Conservation (phyloP, 2,329 filamentous ascomycete species). For the Tricladium varicosporioides region DNA sequence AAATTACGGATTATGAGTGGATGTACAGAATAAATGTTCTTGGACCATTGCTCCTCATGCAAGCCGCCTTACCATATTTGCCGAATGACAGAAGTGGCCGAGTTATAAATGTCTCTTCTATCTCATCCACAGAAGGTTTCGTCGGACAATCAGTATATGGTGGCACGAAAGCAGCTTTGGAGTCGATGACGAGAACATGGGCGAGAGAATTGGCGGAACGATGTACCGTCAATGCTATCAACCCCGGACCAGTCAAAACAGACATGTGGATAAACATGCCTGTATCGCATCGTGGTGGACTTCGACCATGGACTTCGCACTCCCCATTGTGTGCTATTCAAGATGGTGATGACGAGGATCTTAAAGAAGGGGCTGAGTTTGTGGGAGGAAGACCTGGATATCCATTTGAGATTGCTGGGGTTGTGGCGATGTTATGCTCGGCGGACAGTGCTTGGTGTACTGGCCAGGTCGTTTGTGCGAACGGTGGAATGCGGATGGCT, state of each 20-base stretch:
- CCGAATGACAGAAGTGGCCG: slow-evolving; percentile 65
- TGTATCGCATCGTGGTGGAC: too few species aligned
- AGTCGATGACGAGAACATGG: slow-evolving; percentile 70
- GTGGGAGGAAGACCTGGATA: slow-evolving; percentile 62
- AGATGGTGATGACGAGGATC: slow-evolving; percentile 58
- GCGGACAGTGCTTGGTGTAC: slow-evolving; percentile 75
- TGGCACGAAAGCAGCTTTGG: slow-evolving; percentile 64
- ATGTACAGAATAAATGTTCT: slow-evolving; percentile 81
- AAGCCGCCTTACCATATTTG: slow-evolving; percentile 69
- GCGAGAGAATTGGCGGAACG: slow-evolving; percentile 59
- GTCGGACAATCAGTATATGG: slow-evolving; percentile 59
- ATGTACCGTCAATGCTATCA: slow-evolving; percentile 64
- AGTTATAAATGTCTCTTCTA: slow-evolving; percentile 60
- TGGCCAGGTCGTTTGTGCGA: slow-evolving; percentile 75
- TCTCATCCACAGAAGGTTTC: slow-evolving; percentile 58
- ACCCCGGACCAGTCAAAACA: slow-evolving; percentile 64
- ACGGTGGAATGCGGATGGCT: slow-evolving; percentile 68
- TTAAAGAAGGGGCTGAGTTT: slow-evolving; percentile 57
- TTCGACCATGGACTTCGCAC: too few species aligned
- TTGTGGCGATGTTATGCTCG: slow-evolving; percentile 73
- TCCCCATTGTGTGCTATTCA: too few species aligned
- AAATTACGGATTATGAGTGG: slow-evolving; percentile 62
- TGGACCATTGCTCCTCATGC: slow-evolving; percentile 73
- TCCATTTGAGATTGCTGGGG: slow-evolving; percentile 68
- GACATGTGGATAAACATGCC: slow-evolving; percentile 54